Base-by-base conservation (phyloP, 2,329 filamentous ascomycete species). In the Aspergillus latus region DNA sequence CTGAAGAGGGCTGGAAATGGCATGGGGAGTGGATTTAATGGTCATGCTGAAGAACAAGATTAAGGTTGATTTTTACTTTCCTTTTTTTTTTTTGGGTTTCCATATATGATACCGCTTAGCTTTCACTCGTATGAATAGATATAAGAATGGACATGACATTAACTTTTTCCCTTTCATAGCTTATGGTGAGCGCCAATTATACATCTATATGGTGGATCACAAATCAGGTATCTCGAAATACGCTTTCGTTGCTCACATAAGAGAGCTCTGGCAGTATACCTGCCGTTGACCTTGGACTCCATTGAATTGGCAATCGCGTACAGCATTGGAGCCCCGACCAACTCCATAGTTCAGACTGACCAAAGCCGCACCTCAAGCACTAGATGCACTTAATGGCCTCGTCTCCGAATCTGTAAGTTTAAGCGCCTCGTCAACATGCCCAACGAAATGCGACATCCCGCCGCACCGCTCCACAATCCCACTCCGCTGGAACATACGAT, bases 401-500 rank as follows among this genome's bases (percentile, higher is more conserved):
- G 85, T 83, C 70, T 90, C 87, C 8, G 85, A 78, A 75, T 97
- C 92, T 0, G 89, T 90, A 78, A 92, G 77, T 51, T 87, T 83
- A 64, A 99, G 73, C 1, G 94, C 94, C 70, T 96, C 89, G 50
- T 92, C 86, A 1, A 97, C 92, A 62, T 89, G 88, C 26, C 83
- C 80, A 7, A 96, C 88, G 72, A 97, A 96, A 65, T 94, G 87
- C 1, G 80, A 73, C 68, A 84, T 80, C 0, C 92, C 93, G 2
- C 93, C 93, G 56, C 88, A 89, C 51, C 89, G 79, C 1, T 90
- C 89, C 1, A 97, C 84, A 62, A 99, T 97, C 3, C 94, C 93
- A 64, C 89, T 92, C 52, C 83, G 80, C 53, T 85, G 79, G 76
- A 97, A 90, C 52, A 91, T 78, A 49, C 80, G 75, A 80, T 88